Base-by-base conservation (phyloP, 73 alveolate species). In the Effrenium voratum region DNA sequence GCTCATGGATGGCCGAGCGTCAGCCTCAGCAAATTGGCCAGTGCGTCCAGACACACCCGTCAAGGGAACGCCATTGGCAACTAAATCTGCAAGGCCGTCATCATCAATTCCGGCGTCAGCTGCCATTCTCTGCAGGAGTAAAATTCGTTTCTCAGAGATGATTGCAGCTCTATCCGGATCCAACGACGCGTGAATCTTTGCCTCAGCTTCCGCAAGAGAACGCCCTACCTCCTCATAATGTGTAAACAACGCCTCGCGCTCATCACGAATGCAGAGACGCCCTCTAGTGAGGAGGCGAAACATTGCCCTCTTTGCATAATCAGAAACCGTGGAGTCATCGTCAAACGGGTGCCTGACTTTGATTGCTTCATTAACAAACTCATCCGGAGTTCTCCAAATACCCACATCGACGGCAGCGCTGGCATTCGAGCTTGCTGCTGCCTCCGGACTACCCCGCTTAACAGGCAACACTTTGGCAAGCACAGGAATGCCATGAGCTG, bases 51-150 rank as follows among this genome's bases (percentile, higher is more conserved):
- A 34, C 24, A 40, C 34, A 16, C 91, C 91, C 16, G 91, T 80
- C 72, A 80, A 55, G 47, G 44, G 36, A 8, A 49, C 91, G 5
- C 91, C 91, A 44, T 26, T 36, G n/a, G 22, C 43, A 41, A 43
- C 26, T 6, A 80, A 2, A 6, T 46, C 45, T 44, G 55, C 26
- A 16, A 80, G 72, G 1, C 60, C 91, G 1, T 32, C 91, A 46
- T 80, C 91, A 16, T 80, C 91, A 1, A 80, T 70, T 5, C 91
- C 91, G n/a, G 91, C 91, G n/a, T 80, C 70, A 28, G 44, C 55
- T 2, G 72, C 44, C 91, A 80, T 80, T 32, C 45, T 12, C n/a
- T 46, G 26, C 13, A 80, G 46, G 1, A 80, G 72, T 38, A 46
- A 30, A 13, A 80, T 19, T 34, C 45, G 43, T 30, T 70, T 70